Base-by-base conservation (phyloP, 228 moss, liverwort and hornwort genomes). In the Sphagnum magellanicum region DNA sequence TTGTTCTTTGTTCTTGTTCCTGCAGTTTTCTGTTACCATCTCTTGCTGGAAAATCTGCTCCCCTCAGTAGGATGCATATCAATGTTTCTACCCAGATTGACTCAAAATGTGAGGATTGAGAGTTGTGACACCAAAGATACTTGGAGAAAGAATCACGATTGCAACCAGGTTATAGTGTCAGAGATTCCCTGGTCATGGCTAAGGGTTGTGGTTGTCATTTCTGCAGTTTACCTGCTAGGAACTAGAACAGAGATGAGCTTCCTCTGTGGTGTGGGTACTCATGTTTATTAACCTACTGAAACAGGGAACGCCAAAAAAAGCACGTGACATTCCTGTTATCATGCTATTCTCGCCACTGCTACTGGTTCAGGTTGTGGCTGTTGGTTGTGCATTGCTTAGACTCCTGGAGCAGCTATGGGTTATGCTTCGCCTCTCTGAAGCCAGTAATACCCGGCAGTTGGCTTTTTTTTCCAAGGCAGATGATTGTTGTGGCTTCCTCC, bases 401-500 rank as follows among this genome's bases (percentile, higher is more conserved):
- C 62, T 85, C 59, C 64, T 85, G 8, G 85, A 77, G 60, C 81
- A 81, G 52, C 48, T 85, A 6, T 81, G 81, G 81, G 67, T 78
- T 62, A 70, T 85, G 60, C 76, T 85, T 16, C 74, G 76, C 55
- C 73, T 81, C 64, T 78, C 78, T 70, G 81, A 85, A 12, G 12
- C 55, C 61, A 81, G 52, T 66, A 61, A 72, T 48, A 61, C 81
- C 13, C 81, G 78, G 50, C 79, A 70, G 49, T 66, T 76, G 78
- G 85, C 76, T 55, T 67, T 79, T 16, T 74, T 85, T 53, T 50
- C 69, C 50, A 76, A 69, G 69, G 71, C 81, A 6, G 73, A 76
- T 64, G 85, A 85, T 74, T 85, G 85, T 72, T 85, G 78, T 66
- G 81, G 81, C 47, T 85, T 85, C 63, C 85, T 85, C 73, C 73